Base-by-base conservation (phyloP, 805 yeast genomes). In the Naumovozyma baii region DNA sequence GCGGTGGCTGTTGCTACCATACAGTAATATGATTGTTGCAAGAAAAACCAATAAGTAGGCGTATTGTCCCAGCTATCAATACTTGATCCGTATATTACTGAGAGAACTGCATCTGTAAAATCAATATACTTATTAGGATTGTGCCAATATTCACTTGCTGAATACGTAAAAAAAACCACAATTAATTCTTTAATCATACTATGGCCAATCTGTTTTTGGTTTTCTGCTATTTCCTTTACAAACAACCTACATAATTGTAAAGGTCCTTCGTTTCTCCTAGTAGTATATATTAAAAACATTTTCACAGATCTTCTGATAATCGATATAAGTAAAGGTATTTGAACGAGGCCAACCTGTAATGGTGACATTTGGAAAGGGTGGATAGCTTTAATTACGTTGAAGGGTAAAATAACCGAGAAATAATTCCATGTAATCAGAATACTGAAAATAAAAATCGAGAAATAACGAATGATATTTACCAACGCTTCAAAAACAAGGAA, bases 21-120 rank as follows among this genome's bases (percentile, higher is more conserved):
- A 4, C 5, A 7, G 34, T 40, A 52, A 20, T 40, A 37, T 13
- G 43, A 34, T 37, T 51, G 51, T 31, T 52, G 55, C 3, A 45
- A 33, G 12, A 46, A 12, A 8, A 49, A 47, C 57, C 57, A 52
- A 30, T 41, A 43, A 15, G 45, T 32, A 9, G 32, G 29, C 28
- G 37, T 30, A 22, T 7, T 22, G 10, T 22, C 9, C 7, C 26
- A 7, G 7, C 10, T 22, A 10, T 22, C 9, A 10, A 22, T 7
- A 22, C 10, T 10, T 7, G 26, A 7, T 7, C 26, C 26, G 33
- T 41, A 38, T 46, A 45, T 44, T 15, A 48, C 14, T 28, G 41
- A 44, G 1, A 25, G 15, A 5, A 36, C 22, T 3, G 36, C 38
- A 2, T 36, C 38, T 15, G n/a, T 9, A 13, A 33, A 36, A 14